Base-by-base conservation (phyloP, 768 basidiomycete genomes). In the Phylloporus scabripes region DNA sequence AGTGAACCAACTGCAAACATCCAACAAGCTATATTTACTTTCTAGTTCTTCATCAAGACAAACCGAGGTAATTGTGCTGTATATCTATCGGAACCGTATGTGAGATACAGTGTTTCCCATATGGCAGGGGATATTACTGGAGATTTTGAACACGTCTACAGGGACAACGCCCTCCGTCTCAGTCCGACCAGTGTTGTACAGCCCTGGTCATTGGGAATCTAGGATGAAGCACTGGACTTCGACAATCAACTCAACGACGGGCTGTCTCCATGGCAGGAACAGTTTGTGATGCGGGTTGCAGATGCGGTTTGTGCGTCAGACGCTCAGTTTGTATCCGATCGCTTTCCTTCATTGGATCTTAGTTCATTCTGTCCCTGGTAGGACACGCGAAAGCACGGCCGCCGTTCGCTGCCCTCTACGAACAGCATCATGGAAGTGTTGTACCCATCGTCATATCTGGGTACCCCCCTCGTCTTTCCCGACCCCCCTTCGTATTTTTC, bases 361-460 rank as follows among this genome's bases (percentile, higher is more conserved):
- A 6, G 37, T 46, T 64, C 31, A n/a, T 42, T 11, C 32, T 12
- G 36, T 48, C 40, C 7, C 10, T 15, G 37, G 21, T 42, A 66
- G 65, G 46, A 23, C 9, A 7, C 43, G 10, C 52, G 46, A 39
- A 50, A 33, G 8, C 48, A 48, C 17, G 15, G 28, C 31, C 46
- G 42, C 7, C 43, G 42, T 42, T 48, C 49, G 7, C 21, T 64
- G 37, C 57, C 64, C 32, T 50, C 64, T 8, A 54, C 50, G n/a
- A 55, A 41, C 23, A 57, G 45, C 20, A 45, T 64, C 29, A 57
- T 60, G 54, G 59, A 60, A 23, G 60, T 64, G 31, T 34, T 64
- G 12, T 61, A 64, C 49, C 55, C 61, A 24, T 29, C 42, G 14
- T 57, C 59, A 34, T 56, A 50, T 44, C 42, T 55, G 42, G 50